Conservation (phyloP, 805 yeast species). For the Komagataella mondaviorum region DNA sequence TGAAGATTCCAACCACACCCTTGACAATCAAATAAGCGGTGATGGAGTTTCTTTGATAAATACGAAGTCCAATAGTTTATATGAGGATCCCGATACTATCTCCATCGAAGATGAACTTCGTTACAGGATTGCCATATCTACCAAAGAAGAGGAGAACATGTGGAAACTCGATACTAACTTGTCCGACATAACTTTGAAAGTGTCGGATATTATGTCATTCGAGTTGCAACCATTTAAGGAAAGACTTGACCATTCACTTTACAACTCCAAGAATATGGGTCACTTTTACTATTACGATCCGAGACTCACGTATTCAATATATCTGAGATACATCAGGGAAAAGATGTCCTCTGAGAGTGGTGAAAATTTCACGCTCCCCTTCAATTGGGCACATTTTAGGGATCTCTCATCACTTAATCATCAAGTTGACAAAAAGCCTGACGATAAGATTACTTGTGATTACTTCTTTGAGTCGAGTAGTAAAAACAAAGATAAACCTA, state of each 20-base stretch:
- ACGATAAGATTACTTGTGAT: slow-evolving; percentile 16
- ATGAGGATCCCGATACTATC: not conserved
- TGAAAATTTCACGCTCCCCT: slow-evolving; percentile 18
- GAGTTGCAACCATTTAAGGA: not conserved
- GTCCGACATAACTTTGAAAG: not conserved
- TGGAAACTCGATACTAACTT: not conserved
- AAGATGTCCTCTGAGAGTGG: not conserved
- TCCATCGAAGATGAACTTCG: not conserved
- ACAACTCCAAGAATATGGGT: not conserved
- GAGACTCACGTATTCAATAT: slow-evolving; percentile 36
- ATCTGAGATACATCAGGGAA: slow-evolving; percentile 23
- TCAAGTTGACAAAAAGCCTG: slow-evolving; percentile 8
- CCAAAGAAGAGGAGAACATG: not conserved
- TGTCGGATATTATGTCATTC: not conserved
- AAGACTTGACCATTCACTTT: not conserved
- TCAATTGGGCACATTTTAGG: slow-evolving; percentile 45
- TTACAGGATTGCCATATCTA: not conserved
- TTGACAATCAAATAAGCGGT: not conserved
- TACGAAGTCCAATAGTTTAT: not conserved
- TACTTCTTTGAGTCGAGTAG: slow-evolving; percentile 10
- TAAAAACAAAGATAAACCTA: not conserved
- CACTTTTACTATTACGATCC: slow-evolving; percentile 28
- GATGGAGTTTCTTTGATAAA: not conserved
- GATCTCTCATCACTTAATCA: slow-evolving; percentile 28
- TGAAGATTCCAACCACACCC: not conserved